Evolutionary conservation across 257 asterid genomes (phyloP).

Genomic region (Ocimum tenuiflorum): DNA sequence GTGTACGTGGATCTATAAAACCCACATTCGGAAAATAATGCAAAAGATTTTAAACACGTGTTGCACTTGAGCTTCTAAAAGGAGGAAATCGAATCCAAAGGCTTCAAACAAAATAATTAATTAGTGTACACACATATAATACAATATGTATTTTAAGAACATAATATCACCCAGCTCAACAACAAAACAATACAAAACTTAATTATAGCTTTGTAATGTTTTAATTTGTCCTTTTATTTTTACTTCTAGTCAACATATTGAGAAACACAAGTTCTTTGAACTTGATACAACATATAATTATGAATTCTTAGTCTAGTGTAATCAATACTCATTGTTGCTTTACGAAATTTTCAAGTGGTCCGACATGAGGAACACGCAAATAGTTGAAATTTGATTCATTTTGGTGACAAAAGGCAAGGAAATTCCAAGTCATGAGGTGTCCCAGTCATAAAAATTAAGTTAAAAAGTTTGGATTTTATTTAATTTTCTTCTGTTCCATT

Average conservation of each 20-base stretch:
- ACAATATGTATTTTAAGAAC: too few species aligned
- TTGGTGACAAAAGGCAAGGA: neutral
- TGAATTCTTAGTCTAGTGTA: too few species aligned
- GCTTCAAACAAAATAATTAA: neutral
- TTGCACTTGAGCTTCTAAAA: neutral
- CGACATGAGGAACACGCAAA: too few species aligned
- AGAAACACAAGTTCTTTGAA: too few species aligned
- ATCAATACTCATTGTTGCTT: too few species aligned
- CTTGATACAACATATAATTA: neutral
- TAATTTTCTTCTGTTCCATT: neutral
- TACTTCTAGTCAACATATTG: too few species aligned
- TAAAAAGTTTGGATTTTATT: neutral
- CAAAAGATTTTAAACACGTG: constrained; percentile 18
- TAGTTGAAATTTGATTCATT: constrained; percentile 16
- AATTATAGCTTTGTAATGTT: too few species aligned
- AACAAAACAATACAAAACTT: too few species aligned
- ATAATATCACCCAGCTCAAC: too few species aligned
- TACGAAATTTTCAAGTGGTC: too few species aligned
- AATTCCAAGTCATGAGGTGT: constrained; percentile 19
- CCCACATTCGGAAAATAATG: neutral
- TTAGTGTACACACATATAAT: neutral
- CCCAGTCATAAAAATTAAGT: constrained; percentile 10
- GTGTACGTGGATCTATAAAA: constrained; percentile 18
- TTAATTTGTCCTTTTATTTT: too few species aligned
- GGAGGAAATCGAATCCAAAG: neutral